Evolutionary conservation across 2,329 filamentous ascomycete genomes (phyloP).

Genomic region (Fusarium floridanum): DNA sequence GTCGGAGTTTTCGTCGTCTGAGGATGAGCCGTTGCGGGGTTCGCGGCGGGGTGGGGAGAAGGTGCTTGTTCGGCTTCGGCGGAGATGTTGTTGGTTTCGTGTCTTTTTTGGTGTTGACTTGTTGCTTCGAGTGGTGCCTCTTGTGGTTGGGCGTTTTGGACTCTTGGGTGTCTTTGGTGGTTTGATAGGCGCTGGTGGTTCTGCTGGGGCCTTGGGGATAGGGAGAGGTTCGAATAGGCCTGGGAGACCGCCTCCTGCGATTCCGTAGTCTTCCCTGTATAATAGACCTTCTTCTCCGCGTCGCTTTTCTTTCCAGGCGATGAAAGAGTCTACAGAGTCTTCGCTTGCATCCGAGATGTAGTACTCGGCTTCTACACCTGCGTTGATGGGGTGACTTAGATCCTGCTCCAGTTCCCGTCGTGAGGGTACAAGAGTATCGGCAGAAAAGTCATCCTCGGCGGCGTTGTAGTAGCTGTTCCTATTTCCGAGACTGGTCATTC

Average conservation of each 20-base stretch:
- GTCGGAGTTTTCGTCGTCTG: conserved; percentile 30
- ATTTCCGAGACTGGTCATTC: background rate
- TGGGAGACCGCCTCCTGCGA: conserved; percentile 41
- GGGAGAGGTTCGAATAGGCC: conserved; percentile 45
- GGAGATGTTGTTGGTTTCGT: conserved; percentile 7
- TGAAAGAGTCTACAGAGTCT: conserved; percentile 47
- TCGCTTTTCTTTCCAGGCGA: conserved; percentile 28
- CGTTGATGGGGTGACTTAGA: conserved; percentile 5
- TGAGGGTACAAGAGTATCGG: conserved; percentile 31
- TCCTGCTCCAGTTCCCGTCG: conserved; percentile 17
- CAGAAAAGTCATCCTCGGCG: conserved; percentile 33
- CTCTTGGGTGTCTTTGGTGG: conserved; percentile 28
- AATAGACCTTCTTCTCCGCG: conserved; percentile 44
- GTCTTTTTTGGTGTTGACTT: conserved; percentile 21
- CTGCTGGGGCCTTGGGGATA: conserved; percentile 12
- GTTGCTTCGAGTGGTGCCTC: conserved; percentile 22
- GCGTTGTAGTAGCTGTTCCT: conserved; percentile 24
- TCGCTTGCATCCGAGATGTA: conserved; percentile 44
- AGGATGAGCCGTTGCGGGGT: conserved; percentile 16
- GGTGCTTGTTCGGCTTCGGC: conserved; percentile 22
- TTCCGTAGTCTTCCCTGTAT: conserved; percentile 46
- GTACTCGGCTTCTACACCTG: conserved; percentile 7
- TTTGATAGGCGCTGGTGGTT: background rate
- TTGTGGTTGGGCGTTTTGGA: conserved; percentile 7
- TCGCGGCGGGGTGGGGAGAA: conserved; percentile 15